Base-by-base conservation (phyloP, 176 grass and related monocot genomes). In the Tillandsia leiboldiana region DNA sequence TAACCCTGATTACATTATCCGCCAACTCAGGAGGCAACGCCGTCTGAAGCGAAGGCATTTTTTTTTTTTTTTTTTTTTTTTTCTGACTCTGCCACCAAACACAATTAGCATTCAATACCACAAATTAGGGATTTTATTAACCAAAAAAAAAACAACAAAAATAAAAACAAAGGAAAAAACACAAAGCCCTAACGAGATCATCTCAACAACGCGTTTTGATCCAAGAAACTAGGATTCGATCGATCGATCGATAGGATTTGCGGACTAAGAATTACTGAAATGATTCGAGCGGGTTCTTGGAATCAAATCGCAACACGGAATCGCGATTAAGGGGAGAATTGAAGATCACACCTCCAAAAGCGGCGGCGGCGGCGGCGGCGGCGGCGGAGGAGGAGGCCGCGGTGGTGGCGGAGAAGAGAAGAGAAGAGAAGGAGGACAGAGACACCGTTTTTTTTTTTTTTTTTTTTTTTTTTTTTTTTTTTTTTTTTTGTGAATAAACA, bases 1-100 rank as follows among this genome's bases (percentile, higher is more conserved):
- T 87, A 82, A 91, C 89, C 53, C 89, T 85, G 73, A 91, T 77
- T 1, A 87, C 89, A 74, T 91, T 88, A 68, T 91, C 89, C 67
- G 89, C 89, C 52, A 91, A 75, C 53, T 91, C 89, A 18, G 85
- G 79, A 51, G 89, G 89, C 64, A 91, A 83, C 28, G 85, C 85
- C 23, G 81, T 80, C 47, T 91, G 85, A 77, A 85, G 53, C 11
- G 89, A 85, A 72, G 89, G 85, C 89, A 88, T 64, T 79, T 65
- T 58, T 15, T 20, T 17, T 29, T 3, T 3, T 33, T 33, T 33
- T 33, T 3, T 33, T 33, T 33, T 33, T 4, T 33, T 33, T 4
- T 33, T 33, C 2, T 42, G 33, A 14, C 54, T 59, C 15, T 59
- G 14, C 13, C 8, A 59, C 54, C 14, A 22, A 59, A 59, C 54